phyloP scores from a whole-genome alignment of 2,329 filamentous ascomycete genomes.

The Tolypocladium ovalisporum region DNA sequence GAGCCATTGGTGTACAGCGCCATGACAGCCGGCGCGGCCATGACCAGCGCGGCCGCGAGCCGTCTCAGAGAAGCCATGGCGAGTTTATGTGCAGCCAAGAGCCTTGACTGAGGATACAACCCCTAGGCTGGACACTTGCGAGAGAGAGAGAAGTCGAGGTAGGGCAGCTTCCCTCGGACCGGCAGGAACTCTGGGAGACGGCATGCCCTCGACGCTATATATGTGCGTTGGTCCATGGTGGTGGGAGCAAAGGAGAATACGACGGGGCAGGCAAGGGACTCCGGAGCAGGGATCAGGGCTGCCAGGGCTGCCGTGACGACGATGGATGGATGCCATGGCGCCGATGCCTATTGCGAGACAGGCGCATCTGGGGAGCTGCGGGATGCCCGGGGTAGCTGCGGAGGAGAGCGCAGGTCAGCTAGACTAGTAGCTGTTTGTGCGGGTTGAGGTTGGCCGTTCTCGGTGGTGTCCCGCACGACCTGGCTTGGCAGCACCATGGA shows the following conservation, averaged over 20 bases:
- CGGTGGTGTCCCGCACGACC: no score
- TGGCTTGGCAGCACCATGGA: not conserved
- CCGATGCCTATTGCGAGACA: not conserved
- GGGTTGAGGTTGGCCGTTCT: no score
- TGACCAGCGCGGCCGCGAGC: conserved; percentile 15
- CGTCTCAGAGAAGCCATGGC: conserved; percentile 9
- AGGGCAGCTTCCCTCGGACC: not conserved
- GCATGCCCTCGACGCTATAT: not conserved
- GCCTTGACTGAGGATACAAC: not conserved
- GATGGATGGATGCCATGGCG: not conserved
- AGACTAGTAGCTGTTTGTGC: no score
- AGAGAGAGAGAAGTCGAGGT: not conserved
- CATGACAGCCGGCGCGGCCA: conserved; percentile 17
- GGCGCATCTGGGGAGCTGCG: not conserved
- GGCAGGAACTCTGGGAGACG: not conserved
- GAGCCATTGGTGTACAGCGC: conserved; percentile 50
- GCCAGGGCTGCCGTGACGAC: not conserved
- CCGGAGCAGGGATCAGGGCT: not conserved
- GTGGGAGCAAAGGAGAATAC: not conserved
- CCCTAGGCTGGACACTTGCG: not conserved
- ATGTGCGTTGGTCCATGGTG: not conserved
- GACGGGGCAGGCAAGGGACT: not conserved
- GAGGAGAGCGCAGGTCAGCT: not conserved
- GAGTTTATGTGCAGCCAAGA: not conserved
- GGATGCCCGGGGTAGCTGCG: not conserved